These are phyloP conservation scores for Daldinia sp. DNA, from an alignment of 2,329 filamentous ascomycete species.

Conservation along the genomic window DNA sequence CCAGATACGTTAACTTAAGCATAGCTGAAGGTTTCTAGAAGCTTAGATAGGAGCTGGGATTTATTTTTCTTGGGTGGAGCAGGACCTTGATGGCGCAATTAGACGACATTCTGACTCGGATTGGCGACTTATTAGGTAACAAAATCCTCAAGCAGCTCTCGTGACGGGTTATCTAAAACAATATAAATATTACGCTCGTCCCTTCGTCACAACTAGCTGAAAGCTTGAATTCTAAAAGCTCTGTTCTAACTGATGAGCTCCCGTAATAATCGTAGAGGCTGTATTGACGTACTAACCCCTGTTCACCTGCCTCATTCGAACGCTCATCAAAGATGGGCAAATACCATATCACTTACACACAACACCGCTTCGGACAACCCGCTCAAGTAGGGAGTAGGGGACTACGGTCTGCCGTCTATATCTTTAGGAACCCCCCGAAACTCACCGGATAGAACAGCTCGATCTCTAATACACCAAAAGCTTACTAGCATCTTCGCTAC, in stretches of 20 bases:
- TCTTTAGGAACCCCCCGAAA: conserved; percentile 24
- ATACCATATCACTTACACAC: conserved; percentile 14
- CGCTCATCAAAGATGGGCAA: conserved; percentile 25
- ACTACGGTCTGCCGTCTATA: conserved; percentile 27
- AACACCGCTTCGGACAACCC: too few species aligned
- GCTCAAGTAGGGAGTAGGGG: conserved; percentile 1
- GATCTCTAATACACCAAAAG: conserved; percentile 5
- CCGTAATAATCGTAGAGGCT: conserved; percentile 5
- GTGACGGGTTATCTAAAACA: conserved; percentile 30
- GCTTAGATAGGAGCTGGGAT: conserved; percentile 9
- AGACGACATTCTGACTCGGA: conserved; percentile 31
- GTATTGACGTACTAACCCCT: conserved; percentile 12
- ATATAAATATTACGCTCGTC: conserved; percentile 20
- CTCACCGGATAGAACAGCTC: conserved; percentile 5
- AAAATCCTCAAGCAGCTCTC: conserved; percentile 21
- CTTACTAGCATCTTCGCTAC: conserved; percentile 9
- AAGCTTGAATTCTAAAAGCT: neutral
- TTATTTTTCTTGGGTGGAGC: conserved; percentile 22
- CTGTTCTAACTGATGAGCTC: conserved; percentile 15
- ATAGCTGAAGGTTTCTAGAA: conserved; percentile 8
- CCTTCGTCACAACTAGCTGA: neutral
- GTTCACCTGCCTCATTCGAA: conserved; percentile 37
- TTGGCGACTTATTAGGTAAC: conserved; percentile 37
- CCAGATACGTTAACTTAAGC: conserved; percentile 16
- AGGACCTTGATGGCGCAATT: conserved; percentile 34